Percentiles rank a stretch among this genome's conserved stretches.
These are phyloP conservation scores for Urochloa ruziziensis DNA, from an alignment of 176 grass and related monocot species.

Conservation along the genomic window DNA sequence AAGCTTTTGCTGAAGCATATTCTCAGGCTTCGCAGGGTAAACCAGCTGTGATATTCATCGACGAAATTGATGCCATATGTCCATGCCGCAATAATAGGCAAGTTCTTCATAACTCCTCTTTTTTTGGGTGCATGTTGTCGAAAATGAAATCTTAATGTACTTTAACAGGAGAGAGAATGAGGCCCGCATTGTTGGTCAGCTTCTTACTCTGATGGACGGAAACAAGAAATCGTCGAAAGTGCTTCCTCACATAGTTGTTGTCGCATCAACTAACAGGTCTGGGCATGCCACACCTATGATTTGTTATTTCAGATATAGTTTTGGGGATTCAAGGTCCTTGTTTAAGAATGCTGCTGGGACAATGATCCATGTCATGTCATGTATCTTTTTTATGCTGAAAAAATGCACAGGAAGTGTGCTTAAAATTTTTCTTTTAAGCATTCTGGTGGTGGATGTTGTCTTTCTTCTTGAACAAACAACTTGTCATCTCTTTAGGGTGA, in stretches of 20 bases:
- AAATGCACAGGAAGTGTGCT: not conserved
- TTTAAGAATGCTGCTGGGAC: not conserved
- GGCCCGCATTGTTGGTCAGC: conserved; percentile 81
- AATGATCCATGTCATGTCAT: not conserved
- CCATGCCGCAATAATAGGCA: conserved; percentile 64
- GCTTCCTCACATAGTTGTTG: conserved; percentile 69
- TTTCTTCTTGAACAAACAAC: not conserved
- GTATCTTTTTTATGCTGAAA: not conserved
- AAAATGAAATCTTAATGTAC: not conserved
- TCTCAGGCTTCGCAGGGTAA: conserved; percentile 61
- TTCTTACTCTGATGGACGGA: conserved; percentile 93
- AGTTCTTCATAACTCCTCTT: not conserved
- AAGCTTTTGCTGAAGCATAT: conserved; percentile 77
- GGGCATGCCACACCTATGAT: not conserved
- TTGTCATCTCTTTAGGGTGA: conserved; percentile 51
- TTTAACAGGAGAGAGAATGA: conserved; percentile 69
- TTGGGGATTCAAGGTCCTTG: not conserved
- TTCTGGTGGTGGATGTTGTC: not conserved
- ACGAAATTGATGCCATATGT: conserved; percentile 92
- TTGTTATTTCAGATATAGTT: not conserved
- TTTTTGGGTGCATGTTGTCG: not conserved
- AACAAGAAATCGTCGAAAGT: conserved; percentile 61
- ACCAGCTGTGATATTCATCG: conserved; percentile 83
- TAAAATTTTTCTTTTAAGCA: not conserved
- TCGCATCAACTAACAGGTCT: conserved; percentile 94